Evolutionary conservation across 2,329 filamentous ascomycete genomes (phyloP).

Genomic region (Diaporthe citriasiana): DNA sequence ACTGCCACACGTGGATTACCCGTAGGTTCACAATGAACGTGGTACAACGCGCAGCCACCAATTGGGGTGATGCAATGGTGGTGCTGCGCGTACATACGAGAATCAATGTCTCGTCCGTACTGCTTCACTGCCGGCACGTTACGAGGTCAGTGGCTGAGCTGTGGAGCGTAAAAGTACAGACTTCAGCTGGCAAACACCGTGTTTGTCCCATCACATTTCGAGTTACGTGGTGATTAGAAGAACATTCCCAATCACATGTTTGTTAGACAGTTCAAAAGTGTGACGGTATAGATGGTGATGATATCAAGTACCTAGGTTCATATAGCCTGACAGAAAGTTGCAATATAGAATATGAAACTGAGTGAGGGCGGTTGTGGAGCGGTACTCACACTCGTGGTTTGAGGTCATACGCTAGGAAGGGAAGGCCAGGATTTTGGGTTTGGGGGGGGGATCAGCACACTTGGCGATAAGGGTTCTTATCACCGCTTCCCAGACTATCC

Average conservation of each 20-base stretch:
- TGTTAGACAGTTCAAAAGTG: not conserved
- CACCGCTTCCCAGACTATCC: slow-evolving; percentile 6
- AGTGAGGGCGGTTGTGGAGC: too few relatives aligned
- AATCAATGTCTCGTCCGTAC: not conserved
- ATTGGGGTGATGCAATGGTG: not conserved
- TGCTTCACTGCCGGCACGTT: not conserved
- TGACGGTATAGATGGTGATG: not conserved
- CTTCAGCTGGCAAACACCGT: not conserved
- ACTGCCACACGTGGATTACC: not conserved
- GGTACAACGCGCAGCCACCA: not conserved
- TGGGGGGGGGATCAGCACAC: too few relatives aligned
- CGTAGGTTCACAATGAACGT: not conserved
- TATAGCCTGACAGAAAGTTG: not conserved
- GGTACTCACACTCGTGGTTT: too few relatives aligned
- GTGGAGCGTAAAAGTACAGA: not conserved
- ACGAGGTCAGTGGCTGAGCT: slow-evolving; percentile 16
- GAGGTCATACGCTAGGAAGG: too few relatives aligned
- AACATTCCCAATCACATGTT: not conserved
- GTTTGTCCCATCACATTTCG: not conserved
- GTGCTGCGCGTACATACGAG: not conserved
- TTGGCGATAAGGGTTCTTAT: slow-evolving; percentile 39
- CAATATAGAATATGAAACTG: not conserved
- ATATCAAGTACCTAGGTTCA: not conserved
- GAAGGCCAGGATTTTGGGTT: too few relatives aligned
- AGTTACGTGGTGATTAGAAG: not conserved